A percentile compares a stretch with the other conserved stretches of the same genome.
Conservation (phyloP, 257 asterid genomes). For the Echites panduratus region DNA sequence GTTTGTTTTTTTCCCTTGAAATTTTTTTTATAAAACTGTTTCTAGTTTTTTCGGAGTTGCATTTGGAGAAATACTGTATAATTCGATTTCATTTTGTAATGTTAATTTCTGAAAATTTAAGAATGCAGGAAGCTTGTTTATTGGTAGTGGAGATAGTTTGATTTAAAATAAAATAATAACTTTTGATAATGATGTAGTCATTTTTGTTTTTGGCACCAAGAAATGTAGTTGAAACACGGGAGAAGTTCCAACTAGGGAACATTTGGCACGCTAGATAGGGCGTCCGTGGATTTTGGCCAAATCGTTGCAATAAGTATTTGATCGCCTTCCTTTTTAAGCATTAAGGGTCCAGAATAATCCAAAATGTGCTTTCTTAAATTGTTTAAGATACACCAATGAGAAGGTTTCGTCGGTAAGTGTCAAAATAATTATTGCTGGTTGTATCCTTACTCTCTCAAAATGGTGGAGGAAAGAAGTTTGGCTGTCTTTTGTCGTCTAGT, state of each 20-base stretch:
- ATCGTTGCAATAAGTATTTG: neutral
- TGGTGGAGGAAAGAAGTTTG: neutral
- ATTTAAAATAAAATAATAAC: neutral
- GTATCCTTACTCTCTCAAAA: neutral
- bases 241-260: too few species aligned
- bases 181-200: neutral
- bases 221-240: neutral
- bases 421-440: neutral
- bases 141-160: neutral
- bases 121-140: neutral
- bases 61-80: neutral
- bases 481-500: neutral
- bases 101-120: neutral
- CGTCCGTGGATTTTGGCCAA: neutral
- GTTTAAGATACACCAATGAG: neutral
- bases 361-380: neutral
- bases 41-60: neutral
- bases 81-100: neutral
- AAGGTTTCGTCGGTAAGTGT: neutral
- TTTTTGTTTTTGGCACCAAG: neutral
- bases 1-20: neutral
- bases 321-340: neutral
- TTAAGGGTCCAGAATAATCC: neutral
- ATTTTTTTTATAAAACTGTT: neutral
- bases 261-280: too few species aligned